Percentiles rank a stretch among this genome's conserved stretches.
Conservation (phyloP, 2,329 filamentous ascomycete species). For the Zalaria obscura region DNA sequence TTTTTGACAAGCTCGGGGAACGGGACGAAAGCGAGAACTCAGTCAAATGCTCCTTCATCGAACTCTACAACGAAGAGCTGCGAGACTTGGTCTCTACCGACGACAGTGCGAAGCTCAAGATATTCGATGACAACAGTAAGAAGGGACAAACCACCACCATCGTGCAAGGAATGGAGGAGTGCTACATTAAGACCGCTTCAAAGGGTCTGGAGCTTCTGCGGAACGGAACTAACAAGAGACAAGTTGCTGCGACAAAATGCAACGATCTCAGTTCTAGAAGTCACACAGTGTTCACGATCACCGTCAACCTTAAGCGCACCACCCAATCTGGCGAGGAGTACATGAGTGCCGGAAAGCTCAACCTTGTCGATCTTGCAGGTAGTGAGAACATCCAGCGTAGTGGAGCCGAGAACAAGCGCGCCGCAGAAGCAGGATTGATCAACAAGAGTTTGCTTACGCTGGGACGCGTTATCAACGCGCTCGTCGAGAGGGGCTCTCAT, state of each 20-base stretch:
- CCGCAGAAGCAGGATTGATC: conserved; percentile 87
- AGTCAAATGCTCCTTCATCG: conserved; percentile 97
- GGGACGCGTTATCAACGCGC: conserved; percentile 90
- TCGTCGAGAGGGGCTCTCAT: conserved; percentile 79
- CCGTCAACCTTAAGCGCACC: conserved; percentile 72
- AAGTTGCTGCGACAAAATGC: conserved; percentile 99
- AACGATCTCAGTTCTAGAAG: conserved; percentile 95
- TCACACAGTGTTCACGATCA: conserved; percentile 95
- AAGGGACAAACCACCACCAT: conserved; percentile 75
- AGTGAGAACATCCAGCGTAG: conserved; percentile 97
- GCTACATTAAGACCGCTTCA: conserved; percentile 71
- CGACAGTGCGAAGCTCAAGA: conserved; percentile 77
- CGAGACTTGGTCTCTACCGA: conserved; percentile 76
- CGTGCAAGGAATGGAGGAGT: conserved; percentile 96
- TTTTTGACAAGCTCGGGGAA: conserved; percentile 72
- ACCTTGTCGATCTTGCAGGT: conserved; percentile 88
- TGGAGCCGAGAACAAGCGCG: conserved; percentile 94
- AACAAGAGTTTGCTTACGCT: conserved; percentile 95
- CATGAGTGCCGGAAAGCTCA: conserved; percentile 82
- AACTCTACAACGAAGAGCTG: conserved; percentile 95
- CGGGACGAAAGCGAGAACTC: conserved; percentile 57
- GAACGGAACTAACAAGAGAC: conserved; percentile 78
- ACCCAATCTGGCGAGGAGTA: conserved; percentile 79
- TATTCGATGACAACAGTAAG: conserved; percentile 80
- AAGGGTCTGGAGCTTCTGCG: conserved; percentile 83